phyloP scores from a whole-genome alignment of 2,329 filamentous ascomycete species.

The Saccharata proteae region DNA sequence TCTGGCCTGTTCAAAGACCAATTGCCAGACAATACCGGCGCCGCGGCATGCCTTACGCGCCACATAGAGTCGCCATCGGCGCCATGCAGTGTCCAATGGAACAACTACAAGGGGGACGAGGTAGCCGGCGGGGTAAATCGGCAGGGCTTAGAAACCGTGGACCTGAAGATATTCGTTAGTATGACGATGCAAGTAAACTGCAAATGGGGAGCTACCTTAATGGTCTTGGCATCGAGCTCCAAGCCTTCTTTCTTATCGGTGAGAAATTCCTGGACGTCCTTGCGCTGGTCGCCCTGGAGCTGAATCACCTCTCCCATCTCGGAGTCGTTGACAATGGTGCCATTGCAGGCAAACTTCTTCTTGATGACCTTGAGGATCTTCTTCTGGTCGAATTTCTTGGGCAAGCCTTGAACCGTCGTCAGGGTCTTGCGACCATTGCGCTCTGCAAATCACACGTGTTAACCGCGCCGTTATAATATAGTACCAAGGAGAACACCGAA shows the following conservation, averaged over 20 bases:
- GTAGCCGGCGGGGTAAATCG: neutral
- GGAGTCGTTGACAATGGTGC: constrained; percentile 89
- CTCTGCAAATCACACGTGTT: constrained; percentile 49
- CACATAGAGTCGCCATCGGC: too few relatives aligned
- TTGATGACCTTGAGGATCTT: constrained; percentile 99
- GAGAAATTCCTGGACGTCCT: constrained; percentile 96
- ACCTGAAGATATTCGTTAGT: too few relatives aligned
- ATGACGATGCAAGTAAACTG: too few relatives aligned
- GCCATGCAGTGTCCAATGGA: too few relatives aligned
- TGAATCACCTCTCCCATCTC: constrained; percentile 99
- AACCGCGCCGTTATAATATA: too few relatives aligned
- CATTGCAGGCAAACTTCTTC: constrained; percentile 99
- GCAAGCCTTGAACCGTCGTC: constrained; percentile 97
- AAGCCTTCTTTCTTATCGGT: constrained; percentile 91
- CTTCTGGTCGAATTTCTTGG: constrained; percentile 98
- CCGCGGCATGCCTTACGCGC: too few relatives aligned
- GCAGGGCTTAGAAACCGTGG: constrained; percentile 23
- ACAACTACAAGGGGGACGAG: neutral
- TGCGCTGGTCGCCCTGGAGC: constrained; percentile 98
- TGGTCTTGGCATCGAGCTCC: constrained; percentile 88
- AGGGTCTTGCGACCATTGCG: constrained; percentile 99
- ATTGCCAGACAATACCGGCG: too few relatives aligned
- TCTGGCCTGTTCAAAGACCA: too few relatives aligned
- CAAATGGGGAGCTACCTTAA: too few relatives aligned
- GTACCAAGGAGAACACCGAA: too few relatives aligned